Conservation (phyloP, 2,329 filamentous ascomycete species). For the Cytospora piceicola region DNA sequence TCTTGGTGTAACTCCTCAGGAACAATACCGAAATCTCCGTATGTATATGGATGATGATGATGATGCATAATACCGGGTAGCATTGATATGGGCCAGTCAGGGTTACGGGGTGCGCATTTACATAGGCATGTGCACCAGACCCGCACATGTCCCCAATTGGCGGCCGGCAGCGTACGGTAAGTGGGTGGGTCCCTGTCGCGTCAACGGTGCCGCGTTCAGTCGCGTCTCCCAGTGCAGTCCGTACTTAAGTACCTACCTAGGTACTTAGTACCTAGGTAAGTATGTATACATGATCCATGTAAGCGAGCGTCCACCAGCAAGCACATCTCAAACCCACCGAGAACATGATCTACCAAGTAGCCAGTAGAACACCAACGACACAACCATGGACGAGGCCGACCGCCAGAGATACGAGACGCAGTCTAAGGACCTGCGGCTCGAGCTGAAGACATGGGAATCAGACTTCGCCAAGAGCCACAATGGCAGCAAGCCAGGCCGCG, state of each 20-base stretch:
- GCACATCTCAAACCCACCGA: not conserved
- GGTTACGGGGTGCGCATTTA: not conserved
- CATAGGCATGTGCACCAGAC: not conserved
- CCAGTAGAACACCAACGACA: not conserved
- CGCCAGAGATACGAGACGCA: slow-evolving; percentile 53
- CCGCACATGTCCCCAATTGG: not conserved
- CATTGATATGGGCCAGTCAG: too few relatives aligned
- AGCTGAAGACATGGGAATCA: slow-evolving; percentile 76
- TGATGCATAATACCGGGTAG: not conserved
- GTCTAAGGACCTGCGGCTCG: slow-evolving; percentile 62
- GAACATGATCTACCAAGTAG: slow-evolving; percentile 9
- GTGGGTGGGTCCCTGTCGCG: not conserved
- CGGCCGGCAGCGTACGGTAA: not conserved
- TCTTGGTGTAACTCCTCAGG: too few relatives aligned
- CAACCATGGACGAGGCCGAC: slow-evolving; percentile 52
- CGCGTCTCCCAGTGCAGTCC: not conserved
- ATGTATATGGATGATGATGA: too few relatives aligned
- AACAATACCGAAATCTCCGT: not conserved
- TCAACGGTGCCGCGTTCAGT: not conserved
- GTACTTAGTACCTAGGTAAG: not conserved
- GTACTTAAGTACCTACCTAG: too few relatives aligned
- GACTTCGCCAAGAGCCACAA: slow-evolving; percentile 64
- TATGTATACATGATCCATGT: not conserved
- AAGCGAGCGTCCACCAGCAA: not conserved
- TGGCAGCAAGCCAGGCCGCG: slow-evolving; percentile 70